phyloP scores from a whole-genome alignment of 2,329 filamentous ascomycete species.

The Calonectria multiphialidica region DNA sequence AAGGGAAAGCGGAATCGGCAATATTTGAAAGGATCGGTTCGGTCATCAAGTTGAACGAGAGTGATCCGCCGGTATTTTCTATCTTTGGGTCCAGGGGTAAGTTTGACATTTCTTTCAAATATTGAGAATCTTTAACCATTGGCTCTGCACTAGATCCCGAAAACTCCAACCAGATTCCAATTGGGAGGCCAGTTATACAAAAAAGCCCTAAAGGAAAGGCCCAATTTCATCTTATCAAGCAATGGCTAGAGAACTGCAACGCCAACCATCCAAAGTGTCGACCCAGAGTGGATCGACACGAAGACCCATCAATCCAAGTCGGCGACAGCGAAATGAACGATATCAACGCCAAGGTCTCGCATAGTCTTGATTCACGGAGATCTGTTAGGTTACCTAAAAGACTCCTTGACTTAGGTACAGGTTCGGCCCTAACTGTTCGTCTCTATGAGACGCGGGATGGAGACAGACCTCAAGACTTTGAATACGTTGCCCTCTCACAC shows the following conservation, averaged over 20 bases:
- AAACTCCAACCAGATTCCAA: background rate
- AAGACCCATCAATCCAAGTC: background rate
- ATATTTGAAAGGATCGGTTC: slow-evolving; percentile 5
- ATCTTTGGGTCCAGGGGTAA: slow-evolving; percentile 12
- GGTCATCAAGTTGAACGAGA: slow-evolving; percentile 22
- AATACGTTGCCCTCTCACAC: background rate
- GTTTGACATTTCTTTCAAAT: background rate
- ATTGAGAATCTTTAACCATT: too few relatives aligned
- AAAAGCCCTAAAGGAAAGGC: background rate
- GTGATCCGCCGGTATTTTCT: slow-evolving; percentile 24
- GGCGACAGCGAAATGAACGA: background rate
- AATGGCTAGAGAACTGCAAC: slow-evolving; percentile 15
- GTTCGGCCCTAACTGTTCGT: background rate
- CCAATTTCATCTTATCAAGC: slow-evolving; percentile 10
- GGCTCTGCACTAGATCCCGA: background rate
- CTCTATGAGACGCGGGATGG: background rate
- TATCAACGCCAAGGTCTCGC: background rate
- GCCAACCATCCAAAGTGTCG: background rate
- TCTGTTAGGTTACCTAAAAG: background rate
- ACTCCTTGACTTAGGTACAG: background rate
- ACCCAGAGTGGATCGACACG: background rate
- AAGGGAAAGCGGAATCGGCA: background rate
- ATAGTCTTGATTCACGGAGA: background rate
- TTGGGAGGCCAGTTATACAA: background rate
- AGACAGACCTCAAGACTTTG: background rate